A percentile compares a stretch with the other conserved stretches of the same genome.
These are phyloP conservation scores for Neurospora pannonica DNA, from an alignment of 495 filamentous ascomycete species.

Conservation along the genomic window DNA sequence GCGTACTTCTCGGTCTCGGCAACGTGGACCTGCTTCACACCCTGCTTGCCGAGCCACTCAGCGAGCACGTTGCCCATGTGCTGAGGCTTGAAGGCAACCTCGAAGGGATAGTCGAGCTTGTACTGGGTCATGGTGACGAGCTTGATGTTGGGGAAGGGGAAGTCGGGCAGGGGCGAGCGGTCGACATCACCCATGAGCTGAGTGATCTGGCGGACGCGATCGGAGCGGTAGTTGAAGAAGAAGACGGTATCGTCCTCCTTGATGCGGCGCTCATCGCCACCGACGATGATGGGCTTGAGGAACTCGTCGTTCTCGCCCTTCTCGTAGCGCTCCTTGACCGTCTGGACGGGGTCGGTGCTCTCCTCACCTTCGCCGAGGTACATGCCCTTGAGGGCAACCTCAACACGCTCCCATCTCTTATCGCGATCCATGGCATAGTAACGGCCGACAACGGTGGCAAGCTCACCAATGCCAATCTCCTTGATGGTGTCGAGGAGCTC, in stretches of 20 bases:
- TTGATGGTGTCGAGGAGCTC: slow-evolving; percentile 65
- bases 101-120: slow-evolving; percentile 90
- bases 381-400: slow-evolving; percentile 80
- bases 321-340: slow-evolving; percentile 78
- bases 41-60: slow-evolving; percentile 85
- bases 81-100: slow-evolving; percentile 88
- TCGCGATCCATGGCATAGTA: slow-evolving; percentile 99
- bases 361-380: slow-evolving; percentile 78
- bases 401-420: slow-evolving; percentile 95
- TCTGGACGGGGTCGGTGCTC: slow-evolving; percentile 72
- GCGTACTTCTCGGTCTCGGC: slow-evolving; percentile 99
- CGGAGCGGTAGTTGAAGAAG: slow-evolving; percentile 99
- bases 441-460: slow-evolving; percentile 89
- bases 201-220: slow-evolving; percentile 93
- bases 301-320: slow-evolving; percentile 93
- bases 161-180: slow-evolving; percentile 79
- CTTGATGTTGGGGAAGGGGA: slow-evolving; percentile 87
- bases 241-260: slow-evolving; percentile 91
- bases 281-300: slow-evolving; percentile 93
- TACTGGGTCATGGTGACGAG: slow-evolving; percentile 98
- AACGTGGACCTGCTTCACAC: slow-evolving; percentile 83
- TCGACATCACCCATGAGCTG: slow-evolving; percentile 89
- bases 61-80: slow-evolving; percentile 94
- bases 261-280: slow-evolving; percentile 72
- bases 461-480: slow-evolving; percentile 75